Evolutionary conservation across 305 asterid genomes (phyloP), one percentile per base, ranked within the genome.

Genomic region (Ajuga reptans): DNA sequence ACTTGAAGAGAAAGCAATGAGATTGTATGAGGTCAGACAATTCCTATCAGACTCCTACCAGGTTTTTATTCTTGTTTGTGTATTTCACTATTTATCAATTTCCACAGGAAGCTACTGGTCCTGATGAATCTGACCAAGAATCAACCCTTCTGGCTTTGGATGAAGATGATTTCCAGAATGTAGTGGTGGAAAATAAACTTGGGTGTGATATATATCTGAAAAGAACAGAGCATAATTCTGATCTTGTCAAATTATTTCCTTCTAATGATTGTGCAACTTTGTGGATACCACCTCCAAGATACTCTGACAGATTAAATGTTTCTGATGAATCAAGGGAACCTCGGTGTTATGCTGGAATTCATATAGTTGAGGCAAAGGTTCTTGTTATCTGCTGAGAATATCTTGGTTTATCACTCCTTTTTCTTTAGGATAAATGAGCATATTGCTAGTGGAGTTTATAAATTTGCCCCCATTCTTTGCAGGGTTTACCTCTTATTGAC

Each of bases 291-390:
- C 99, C 99, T 68, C 89, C 99, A 71, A 86, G 93, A 83, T 89
- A 85, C 81, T 91, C 98, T 64, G 96, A 94, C 86, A 81, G 96
- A 79, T 82, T 89, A 80, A 91, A 91, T 78, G 84, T 85, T 74
- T 84, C 87, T 33, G 87, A 91, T 80, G 95, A 91, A 78, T 84
- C 96, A 79, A 89, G 85, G 88, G 95, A 91, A 68, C 86, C 96
- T 73, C 86, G 93, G 51, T 84, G 89, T 73, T 94, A 94, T 76
- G 90, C 86, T 79, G 89, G 89, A 75, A 82, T 94, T 72, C 96
- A 88, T 72, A 87, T 94, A 66, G 81, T 86, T 71, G 96, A 94
- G 76, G 98, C 99, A 55, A 86, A 87, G 99, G 99, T 94, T 68
- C 66, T 75, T 11, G 58, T 67, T 65, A 8, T 61, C 52, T 41